Evolutionary conservation across 2,329 filamentous ascomycete genomes (phyloP), one percentile per base, ranked within the genome.

Genomic region (Pseudogymnoascus sp.): DNA sequence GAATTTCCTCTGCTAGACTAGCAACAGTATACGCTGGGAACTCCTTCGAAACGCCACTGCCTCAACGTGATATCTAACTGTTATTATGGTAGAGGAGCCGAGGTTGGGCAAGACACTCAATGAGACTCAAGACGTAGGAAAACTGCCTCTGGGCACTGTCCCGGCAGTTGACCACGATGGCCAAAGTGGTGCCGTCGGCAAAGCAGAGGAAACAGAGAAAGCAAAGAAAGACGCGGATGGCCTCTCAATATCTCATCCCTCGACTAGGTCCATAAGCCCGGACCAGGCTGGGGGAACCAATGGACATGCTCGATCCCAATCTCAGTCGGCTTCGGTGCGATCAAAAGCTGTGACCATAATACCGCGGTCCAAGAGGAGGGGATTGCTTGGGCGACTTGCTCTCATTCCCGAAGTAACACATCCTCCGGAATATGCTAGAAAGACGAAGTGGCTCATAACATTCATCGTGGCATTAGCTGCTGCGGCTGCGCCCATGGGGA

Each of bases 371-470:
- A 71, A 82, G 63, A 81, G 90, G 56, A 79, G 90, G 67, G 92
- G 92, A 0, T 75, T 95, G 1, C 78, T 96, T 55, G 85, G 83
- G 1, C 80, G 80, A 35, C 76, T 95, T 10, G 77, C 88, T 1
- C 62, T 95, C 30, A 77, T 95, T 13, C 86, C 90, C 1, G 92
- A 96, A 73, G 83, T 95, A 12, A 83, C 89, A 48, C 78, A 85
- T 30, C 88, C 91, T 0, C 84, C 85, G 61, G 81, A 89, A 57
- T 95, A 96, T 69, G 75, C 79, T 9, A 81, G 82, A 33, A 80
- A 75, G 57, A 89, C 82, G 12, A 96, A 96, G 82, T 96, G 91
- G 91, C 80, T 82, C 62, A 84, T 96, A 64, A 95, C 91, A 0
- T 77, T 83, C 34, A 81, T 92, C 55, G 82, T 96, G 48, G 87